Base-by-base conservation (phyloP, 805 yeast species). In the Henningerozyma blattae region DNA sequence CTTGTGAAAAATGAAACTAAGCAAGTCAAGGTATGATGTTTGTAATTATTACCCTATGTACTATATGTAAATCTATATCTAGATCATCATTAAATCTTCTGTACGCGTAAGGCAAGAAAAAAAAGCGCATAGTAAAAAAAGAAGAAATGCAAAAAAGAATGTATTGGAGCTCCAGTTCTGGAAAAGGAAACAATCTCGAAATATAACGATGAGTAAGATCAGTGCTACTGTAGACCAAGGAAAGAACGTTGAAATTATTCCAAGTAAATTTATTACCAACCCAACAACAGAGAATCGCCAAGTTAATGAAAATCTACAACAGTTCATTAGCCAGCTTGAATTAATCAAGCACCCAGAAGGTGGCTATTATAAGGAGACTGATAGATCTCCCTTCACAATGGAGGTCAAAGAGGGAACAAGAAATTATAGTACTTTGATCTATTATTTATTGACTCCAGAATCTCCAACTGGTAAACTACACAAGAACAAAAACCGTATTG, bases 331-430 rank as follows among this genome's bases (percentile, higher is more conserved):
- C n/a, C n/a, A n/a, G n/a, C n/a, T n/a, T n/a, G 41, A 53, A 4
- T 46, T 70, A 15, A 45, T 55, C 6, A 60, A 61, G 15, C 77
- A 72, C 47, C 65, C 59, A 34, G 77, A 72, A 48, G 77, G 77
- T 32, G 78, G 77, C 0, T 72, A 64, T 44, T 72, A 64, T 46
- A 68, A 59, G 32, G 76, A 72, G 41, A 72, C 78, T 1, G 76
- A 71, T 42, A 60, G 75, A 37, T 63, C 74, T 7, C 67, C 68
- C 2, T 64, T 61, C 32, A 32, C 40, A 3, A 58, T 68, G 62
- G 13, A 24, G 10, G 19, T 18, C 18, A 22, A 28, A 4, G 24
- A 17, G 20, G 37, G 35, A 10, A 40, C 43, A 5, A 58, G 76
- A 39, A 63, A 57, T 42, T 64, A 54, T 34, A 66, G 75, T 2